Base-by-base conservation (phyloP, 768 basidiomycete genomes). In the Coprinopsis strossmayeri region DNA sequence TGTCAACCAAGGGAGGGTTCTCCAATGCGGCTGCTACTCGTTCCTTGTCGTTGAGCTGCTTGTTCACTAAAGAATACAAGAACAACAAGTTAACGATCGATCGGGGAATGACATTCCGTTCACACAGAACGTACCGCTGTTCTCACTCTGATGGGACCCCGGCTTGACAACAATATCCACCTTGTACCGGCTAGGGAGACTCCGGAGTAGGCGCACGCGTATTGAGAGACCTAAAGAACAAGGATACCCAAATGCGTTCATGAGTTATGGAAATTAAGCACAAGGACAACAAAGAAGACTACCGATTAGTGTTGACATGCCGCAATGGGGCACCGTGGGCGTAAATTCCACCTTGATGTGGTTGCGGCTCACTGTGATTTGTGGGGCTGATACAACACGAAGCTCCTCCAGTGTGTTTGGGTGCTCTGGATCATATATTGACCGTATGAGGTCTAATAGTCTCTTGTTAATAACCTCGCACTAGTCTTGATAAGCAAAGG, bases 21-120 rank as follows among this genome's bases (percentile, higher is more conserved):
- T 99, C 96, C 41, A 98, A 73, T 1, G 96, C 96, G 10, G 96
- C 96, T 21, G 93, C 93, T 1, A 98, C 96, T 34, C 96, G 77
- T 67, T 99, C 96, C 66, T 99, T 99, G 69, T 99, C 96, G 59
- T 99, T 99, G 27, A 99, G 74, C 60, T 99, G 96, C 64, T 97
- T 97, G 68, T 98, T 99, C 10, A 99, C 96, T 95, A 32, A 30
- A 43, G 13, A 15, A 24, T 13, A 34, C 23, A 20, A 40, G 1
- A 12, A 27, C 42, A 26, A 15, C 35, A 4, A 5, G 20, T 23
- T 7, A 17, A 21, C 4, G 17, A 32, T 7, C 18, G 23, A 13
- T 15, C 30, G 7, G 15, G 7, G 30, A 7, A 7, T 32, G 7
- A 7, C 30, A 32, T 32, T 32, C 30, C 15, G 30, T 21, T 45